These are phyloP conservation scores for Lunularia cruciata DNA, from an alignment of 225 moss, liverwort and hornwort genomes.

Conservation along the genomic window DNA sequence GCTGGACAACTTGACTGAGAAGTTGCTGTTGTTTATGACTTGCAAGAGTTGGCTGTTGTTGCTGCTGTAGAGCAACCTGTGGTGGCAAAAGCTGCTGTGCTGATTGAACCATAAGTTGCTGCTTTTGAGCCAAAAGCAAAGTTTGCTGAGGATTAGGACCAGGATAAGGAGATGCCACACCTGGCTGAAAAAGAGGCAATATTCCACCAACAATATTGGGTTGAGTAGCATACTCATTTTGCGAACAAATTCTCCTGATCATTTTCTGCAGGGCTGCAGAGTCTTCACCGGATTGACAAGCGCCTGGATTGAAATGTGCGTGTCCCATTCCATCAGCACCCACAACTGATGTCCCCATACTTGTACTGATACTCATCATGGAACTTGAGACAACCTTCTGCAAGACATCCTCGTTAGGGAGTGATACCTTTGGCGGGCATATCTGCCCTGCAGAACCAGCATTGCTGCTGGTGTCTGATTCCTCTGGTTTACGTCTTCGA, in stretches of 20 bases:
- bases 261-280: conserved; percentile 70
- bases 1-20: conserved; percentile 42
- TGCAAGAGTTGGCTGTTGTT: conserved; percentile 50
- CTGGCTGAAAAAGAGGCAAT: conserved; percentile 68
- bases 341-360: conserved; percentile 49
- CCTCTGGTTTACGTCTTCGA: conserved; percentile 93
- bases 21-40: conserved; percentile 37
- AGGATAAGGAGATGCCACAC: conserved; percentile 55
- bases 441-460: conserved; percentile 65
- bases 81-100: conserved; percentile 36
- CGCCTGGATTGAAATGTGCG: conserved; percentile 57
- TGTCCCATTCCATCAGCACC: conserved; percentile 63
- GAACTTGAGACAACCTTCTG: conserved; percentile 69
- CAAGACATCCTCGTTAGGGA: conserved; percentile 52
- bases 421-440: conserved; percentile 47
- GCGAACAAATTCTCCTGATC: conserved; percentile 77
- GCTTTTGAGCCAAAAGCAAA: conserved; percentile 33
- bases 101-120: conserved; percentile 58
- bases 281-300: conserved; percentile 68
- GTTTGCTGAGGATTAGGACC: conserved; percentile 36
- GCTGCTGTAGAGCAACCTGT: conserved; percentile 74
- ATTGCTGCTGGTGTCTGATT: conserved; percentile 93
- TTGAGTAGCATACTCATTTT: conserved; percentile 67
- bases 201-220: conserved; percentile 42
- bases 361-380: conserved; percentile 57